phyloP scores from a whole-genome alignment of 1,284 basidiomycete genomes.

The Apiotrichum sp. region DNA sequence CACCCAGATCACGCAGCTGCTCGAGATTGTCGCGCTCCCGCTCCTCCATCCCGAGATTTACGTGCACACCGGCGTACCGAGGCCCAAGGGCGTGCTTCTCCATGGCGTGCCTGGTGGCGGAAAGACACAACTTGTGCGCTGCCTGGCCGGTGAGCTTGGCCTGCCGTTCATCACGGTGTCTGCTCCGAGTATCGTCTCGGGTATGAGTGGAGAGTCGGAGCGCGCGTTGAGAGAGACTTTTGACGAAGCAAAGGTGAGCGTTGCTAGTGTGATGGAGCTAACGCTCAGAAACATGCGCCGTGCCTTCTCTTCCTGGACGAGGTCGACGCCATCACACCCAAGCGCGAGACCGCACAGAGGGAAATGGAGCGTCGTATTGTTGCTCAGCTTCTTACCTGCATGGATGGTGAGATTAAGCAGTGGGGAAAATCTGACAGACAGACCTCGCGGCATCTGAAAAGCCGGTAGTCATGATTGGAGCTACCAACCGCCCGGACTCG shows the following conservation, averaged over 20 bases:
- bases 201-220: constrained; percentile 97
- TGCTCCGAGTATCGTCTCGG: constrained; percentile 89
- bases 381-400: constrained; percentile 92
- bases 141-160: constrained; percentile 86
- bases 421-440: constrained; percentile 9
- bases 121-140: constrained; percentile 85
- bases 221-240: constrained; percentile 93
- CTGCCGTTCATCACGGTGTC: constrained; percentile 91
- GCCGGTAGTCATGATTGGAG: constrained; percentile 90
- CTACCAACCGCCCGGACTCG: constrained; percentile 91
- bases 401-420: constrained; percentile 66
- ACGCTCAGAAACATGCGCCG: constrained; percentile 67
- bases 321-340: constrained; percentile 96
- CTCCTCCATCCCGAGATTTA: constrained; percentile 94
- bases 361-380: constrained; percentile 98
- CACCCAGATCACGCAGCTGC: constrained; percentile 79
- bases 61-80: constrained; percentile 82
- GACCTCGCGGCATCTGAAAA: constrained; percentile 47
- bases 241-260: constrained; percentile 78
- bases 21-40: constrained; percentile 93
- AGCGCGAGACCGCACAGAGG: constrained; percentile 90
- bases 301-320: constrained; percentile 93
- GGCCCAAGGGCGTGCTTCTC: constrained; percentile 86
- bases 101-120: constrained; percentile 97
- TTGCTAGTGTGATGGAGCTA: not conserved